Conservation (phyloP, 371 early-diverging fungal species). For the Sporodiniella umbellata region DNA sequence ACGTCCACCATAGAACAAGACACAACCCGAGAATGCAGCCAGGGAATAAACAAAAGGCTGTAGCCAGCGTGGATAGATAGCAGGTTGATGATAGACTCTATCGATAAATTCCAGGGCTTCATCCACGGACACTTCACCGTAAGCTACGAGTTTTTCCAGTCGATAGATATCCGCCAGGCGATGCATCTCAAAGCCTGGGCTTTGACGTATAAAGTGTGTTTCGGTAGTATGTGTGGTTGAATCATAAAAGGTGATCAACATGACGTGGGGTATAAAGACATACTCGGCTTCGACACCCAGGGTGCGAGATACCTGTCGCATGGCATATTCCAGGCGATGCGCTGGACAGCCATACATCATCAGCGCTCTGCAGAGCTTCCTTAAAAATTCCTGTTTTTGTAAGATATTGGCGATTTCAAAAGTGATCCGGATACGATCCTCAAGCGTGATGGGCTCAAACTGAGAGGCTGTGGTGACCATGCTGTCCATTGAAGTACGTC, state of each 20-base stretch:
- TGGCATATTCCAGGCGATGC: conserved; percentile 57
- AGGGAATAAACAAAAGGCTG: conserved; percentile 47
- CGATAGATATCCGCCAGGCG: conserved; percentile 58
- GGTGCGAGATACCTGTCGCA: conserved; percentile 47
- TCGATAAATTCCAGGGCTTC: conserved; percentile 52
- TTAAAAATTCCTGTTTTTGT: conserved; percentile 56
- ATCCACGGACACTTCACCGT: conserved; percentile 51
- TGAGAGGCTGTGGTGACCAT: conserved; percentile 48
- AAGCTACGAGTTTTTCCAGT: conserved; percentile 42
- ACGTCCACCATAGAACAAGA: conserved; percentile 40
- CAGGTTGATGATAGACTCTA: conserved; percentile 31
- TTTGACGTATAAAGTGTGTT: conserved; percentile 65
- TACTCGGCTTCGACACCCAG: conserved; percentile 67
- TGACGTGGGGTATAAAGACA: conserved; percentile 66
- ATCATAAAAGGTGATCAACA: conserved; percentile 72
- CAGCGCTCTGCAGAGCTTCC: conserved; percentile 46
- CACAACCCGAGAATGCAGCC: conserved; percentile 46
- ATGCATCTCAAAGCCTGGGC: conserved; percentile 68
- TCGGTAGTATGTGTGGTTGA: conserved; percentile 72
- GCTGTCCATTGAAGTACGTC: conserved; percentile 36
- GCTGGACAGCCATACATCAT: conserved; percentile 61
- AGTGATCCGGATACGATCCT: conserved; percentile 56
- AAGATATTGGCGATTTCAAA: conserved; percentile 60
- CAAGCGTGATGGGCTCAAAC: conserved; percentile 45
- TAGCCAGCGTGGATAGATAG: conserved; percentile 47